Conservation (phyloP, 2,329 filamentous ascomycete species). For the Alternaria panax region DNA sequence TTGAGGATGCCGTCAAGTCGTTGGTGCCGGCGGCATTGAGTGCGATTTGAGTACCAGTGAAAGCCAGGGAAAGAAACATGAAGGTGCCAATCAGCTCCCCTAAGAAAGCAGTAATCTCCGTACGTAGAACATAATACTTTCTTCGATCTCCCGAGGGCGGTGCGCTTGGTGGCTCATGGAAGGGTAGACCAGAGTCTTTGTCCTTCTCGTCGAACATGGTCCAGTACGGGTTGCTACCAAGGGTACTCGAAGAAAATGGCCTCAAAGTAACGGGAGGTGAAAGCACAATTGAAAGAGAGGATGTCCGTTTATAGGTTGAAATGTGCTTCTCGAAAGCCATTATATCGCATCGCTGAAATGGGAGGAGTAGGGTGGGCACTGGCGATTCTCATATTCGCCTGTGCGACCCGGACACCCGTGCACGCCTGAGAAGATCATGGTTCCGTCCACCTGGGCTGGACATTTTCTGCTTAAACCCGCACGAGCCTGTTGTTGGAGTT, state of each 20-base stretch:
- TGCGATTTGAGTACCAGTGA: slow-evolving; percentile 55
- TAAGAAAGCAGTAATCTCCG: slow-evolving; percentile 36
- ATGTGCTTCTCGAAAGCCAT: slow-evolving; percentile 6
- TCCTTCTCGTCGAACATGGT: slow-evolving; percentile 20
- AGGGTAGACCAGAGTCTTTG: slow-evolving; percentile 13
- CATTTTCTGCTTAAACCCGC: background rate
- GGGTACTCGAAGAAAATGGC: slow-evolving; percentile 3
- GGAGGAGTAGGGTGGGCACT: slow-evolving; percentile 3
- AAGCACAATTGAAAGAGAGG: background rate
- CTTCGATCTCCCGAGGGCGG: slow-evolving; percentile 11
- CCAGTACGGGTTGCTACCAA: background rate
- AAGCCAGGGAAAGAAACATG: slow-evolving; percentile 53
- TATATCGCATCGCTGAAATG: slow-evolving; percentile 6
- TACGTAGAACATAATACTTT: slow-evolving; percentile 17
- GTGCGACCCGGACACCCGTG: background rate
- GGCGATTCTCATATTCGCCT: slow-evolving; percentile 7
- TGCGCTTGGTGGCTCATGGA: slow-evolving; percentile 22
- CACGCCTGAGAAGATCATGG: background rate
- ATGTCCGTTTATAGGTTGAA: background rate
- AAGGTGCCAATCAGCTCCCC: slow-evolving; percentile 58
- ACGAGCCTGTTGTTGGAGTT: slow-evolving; percentile 2
- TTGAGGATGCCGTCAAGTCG: slow-evolving; percentile 36
- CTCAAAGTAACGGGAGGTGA: slow-evolving; percentile 4
- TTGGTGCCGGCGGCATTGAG: slow-evolving; percentile 50
- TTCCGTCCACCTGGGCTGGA: slow-evolving; percentile 1